A percentile compares a stretch with the other conserved stretches of the same genome.
Evolutionary conservation across 345 rosid genomes (phyloP).

Genomic region (Aurinia saxatilis): DNA sequence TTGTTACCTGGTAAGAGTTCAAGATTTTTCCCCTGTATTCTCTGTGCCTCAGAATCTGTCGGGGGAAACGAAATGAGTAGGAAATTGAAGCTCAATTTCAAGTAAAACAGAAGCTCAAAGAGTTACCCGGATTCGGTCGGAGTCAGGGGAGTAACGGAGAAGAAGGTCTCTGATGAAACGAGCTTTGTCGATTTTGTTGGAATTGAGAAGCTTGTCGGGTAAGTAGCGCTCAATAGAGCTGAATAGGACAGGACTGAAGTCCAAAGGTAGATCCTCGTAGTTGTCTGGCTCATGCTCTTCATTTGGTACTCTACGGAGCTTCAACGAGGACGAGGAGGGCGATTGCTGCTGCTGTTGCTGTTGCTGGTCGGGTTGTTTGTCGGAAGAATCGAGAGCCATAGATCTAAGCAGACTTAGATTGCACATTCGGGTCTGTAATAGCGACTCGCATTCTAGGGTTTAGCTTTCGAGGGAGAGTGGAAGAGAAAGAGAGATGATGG

Average conservation of each 20-base stretch:
- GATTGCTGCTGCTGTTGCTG: slow-evolving; percentile 10
- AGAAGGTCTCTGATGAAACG: slow-evolving; percentile 62
- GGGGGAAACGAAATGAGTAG: background rate
- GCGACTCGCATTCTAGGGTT: slow-evolving; percentile 29
- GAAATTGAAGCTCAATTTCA: background rate
- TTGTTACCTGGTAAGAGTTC: slow-evolving; percentile 30
- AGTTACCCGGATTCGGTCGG: slow-evolving; percentile 65
- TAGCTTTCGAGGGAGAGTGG: background rate
- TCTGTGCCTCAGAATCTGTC: slow-evolving; percentile 24
- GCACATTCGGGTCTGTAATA: slow-evolving; percentile 21
- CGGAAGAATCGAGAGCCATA: slow-evolving; percentile 31
- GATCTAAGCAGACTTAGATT: slow-evolving; percentile 14
- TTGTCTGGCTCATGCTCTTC: slow-evolving; percentile 62
- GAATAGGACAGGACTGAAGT: slow-evolving; percentile 60
- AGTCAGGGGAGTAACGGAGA: slow-evolving; percentile 64
- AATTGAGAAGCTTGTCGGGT: slow-evolving; percentile 49
- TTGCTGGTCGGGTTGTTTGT: slow-evolving; percentile 14
- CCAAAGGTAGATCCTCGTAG: slow-evolving; percentile 72
- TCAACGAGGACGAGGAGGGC: slow-evolving; percentile 13
- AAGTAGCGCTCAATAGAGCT: slow-evolving; percentile 81
- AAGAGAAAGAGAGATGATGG: slow-evolving; percentile 25
- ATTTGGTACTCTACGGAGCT: slow-evolving; percentile 49
- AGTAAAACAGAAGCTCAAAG: background rate
- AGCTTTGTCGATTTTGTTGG: slow-evolving; percentile 47
- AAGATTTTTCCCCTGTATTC: slow-evolving; percentile 24